These are phyloP conservation scores for Auriscalpium microsporum DNA, from an alignment of 768 basidiomycete genomes.

Conservation along the genomic window DNA sequence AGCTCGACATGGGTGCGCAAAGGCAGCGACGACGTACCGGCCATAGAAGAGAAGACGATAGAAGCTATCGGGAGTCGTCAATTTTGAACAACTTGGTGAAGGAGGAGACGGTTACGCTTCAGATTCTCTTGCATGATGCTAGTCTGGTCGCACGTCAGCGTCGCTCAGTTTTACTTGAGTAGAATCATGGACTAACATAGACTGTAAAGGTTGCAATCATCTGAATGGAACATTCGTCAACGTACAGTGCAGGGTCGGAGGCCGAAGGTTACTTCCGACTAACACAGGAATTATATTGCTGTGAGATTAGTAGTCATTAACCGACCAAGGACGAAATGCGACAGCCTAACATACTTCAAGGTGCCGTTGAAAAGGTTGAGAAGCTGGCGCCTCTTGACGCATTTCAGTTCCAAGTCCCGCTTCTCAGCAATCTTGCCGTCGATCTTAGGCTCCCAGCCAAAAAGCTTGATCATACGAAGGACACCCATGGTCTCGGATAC, in stretches of 20 bases:
- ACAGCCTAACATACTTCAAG: slow-evolving; percentile 19
- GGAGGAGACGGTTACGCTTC: not conserved
- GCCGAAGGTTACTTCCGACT: slow-evolving; percentile 6
- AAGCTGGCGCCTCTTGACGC: slow-evolving; percentile 27
- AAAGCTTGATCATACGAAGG: slow-evolving; percentile 47
- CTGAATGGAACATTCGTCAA: not conserved
- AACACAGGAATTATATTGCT: slow-evolving; percentile 33
- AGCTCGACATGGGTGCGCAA: not conserved
- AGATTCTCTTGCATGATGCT: slow-evolving; percentile 8
- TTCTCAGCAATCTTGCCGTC: slow-evolving; percentile 24
- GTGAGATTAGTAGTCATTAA: not conserved
- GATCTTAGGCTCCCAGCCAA: slow-evolving; percentile 51
- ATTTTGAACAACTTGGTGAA: not conserved
- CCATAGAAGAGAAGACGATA: slow-evolving; percentile 23
- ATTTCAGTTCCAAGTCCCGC: slow-evolving; percentile 31
- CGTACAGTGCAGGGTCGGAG: no score
- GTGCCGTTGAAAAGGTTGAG: slow-evolving; percentile 25
- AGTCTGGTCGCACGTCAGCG: slow-evolving; percentile 17
- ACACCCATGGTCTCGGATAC: slow-evolving; percentile 34
- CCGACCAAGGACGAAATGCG: not conserved
- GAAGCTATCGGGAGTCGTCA: slow-evolving; percentile 11
- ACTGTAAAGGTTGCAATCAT: slow-evolving; percentile 11
- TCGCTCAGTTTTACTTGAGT: not conserved
- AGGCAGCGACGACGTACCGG: slow-evolving; percentile 4
- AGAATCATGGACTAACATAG: not conserved